Percentiles rank a stretch among this genome's conserved stretches.
Conservation (phyloP, 1,284 basidiomycete species). For the Pyrrhoderma lamaoense region DNA sequence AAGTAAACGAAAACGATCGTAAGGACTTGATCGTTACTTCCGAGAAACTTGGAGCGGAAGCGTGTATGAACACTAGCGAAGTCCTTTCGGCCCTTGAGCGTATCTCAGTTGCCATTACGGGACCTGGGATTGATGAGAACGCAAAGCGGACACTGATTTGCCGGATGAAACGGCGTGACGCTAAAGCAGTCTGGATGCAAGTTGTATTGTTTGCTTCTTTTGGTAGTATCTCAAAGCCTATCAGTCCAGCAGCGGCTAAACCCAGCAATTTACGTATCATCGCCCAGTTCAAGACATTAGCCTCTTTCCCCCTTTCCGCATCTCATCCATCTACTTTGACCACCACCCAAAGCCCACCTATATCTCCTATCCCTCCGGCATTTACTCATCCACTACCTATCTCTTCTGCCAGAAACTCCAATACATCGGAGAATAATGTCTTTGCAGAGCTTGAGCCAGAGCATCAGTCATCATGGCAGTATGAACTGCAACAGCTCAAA, state of each 20-base stretch:
- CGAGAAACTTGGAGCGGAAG: conserved; percentile 13
- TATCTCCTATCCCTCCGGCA: background rate
- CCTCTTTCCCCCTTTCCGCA: background rate
- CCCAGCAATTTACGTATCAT: conserved; percentile 1
- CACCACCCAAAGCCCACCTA: background rate
- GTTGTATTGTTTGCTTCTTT: conserved; percentile 29
- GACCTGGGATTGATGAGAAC: conserved; percentile 17
- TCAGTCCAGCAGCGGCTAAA: background rate
- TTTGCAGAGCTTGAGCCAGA: conserved; percentile 68
- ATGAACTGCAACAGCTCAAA: conserved; percentile 81
- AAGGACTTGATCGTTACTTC: too few relatives aligned
- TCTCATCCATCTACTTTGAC: background rate
- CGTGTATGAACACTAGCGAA: conserved; percentile 21
- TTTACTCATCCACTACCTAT: background rate
- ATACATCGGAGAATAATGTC: conserved; percentile 35
- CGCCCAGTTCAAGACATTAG: conserved; percentile 23
- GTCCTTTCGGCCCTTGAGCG: conserved; percentile 21
- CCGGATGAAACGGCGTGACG: conserved; percentile 31
- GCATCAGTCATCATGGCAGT: conserved; percentile 81
- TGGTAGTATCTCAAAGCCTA: background rate
- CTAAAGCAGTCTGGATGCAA: conserved; percentile 26
- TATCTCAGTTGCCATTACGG: conserved; percentile 20
- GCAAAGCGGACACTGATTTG: conserved; percentile 26
- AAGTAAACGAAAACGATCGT: too few relatives aligned
- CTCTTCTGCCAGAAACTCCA: background rate